A percentile compares a stretch with the other conserved stretches of the same genome.
Evolutionary conservation across 2,329 filamentous ascomycete genomes (phyloP).

Genomic region (Alternaria sp.): DNA sequence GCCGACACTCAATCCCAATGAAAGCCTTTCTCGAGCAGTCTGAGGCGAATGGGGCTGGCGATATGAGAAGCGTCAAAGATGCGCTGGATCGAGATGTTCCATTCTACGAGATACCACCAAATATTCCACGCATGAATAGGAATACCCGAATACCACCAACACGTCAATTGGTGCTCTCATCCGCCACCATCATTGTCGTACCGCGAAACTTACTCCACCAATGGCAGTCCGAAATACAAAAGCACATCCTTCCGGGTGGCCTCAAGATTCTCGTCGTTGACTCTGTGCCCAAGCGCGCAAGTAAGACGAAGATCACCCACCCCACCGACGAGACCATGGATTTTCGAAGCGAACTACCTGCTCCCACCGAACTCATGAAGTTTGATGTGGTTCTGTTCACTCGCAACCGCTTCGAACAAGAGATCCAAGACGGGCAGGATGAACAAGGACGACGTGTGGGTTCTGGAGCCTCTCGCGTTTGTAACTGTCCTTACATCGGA

Average conservation of each 20-base stretch:
- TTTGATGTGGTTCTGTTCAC: slow-evolving; percentile 84
- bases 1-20: slow-evolving; percentile 73
- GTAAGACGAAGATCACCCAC: slow-evolving; percentile 16
- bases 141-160: slow-evolving; percentile 49
- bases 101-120: slow-evolving; percentile 50
- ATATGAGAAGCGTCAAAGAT: slow-evolving; percentile 30
- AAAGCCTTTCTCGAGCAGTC: slow-evolving; percentile 65
- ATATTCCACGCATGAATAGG: slow-evolving; percentile 51
- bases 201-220: slow-evolving; percentile 84
- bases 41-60: slow-evolving; percentile 46
- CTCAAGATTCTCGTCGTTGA: slow-evolving; percentile 71
- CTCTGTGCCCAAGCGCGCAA: slow-evolving; percentile 27
- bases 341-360: slow-evolving; percentile 61
- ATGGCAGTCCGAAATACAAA: slow-evolving; percentile 80
- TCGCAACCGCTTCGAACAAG: slow-evolving; percentile 72
- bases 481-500: slow-evolving; percentile 53
- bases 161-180: slow-evolving; percentile 67
- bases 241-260: slow-evolving; percentile 68
- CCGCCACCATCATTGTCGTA: slow-evolving; percentile 77
- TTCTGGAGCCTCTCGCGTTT: slow-evolving; percentile 30
- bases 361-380: slow-evolving; percentile 62
- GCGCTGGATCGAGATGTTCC: slow-evolving; percentile 44
- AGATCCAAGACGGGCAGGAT: slow-evolving; percentile 62
- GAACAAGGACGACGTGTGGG: slow-evolving; percentile 49
- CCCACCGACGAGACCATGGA: slow-evolving; percentile 26